phyloP scores from a whole-genome alignment of 257 asterid species.

The Solanum habrochaites region DNA sequence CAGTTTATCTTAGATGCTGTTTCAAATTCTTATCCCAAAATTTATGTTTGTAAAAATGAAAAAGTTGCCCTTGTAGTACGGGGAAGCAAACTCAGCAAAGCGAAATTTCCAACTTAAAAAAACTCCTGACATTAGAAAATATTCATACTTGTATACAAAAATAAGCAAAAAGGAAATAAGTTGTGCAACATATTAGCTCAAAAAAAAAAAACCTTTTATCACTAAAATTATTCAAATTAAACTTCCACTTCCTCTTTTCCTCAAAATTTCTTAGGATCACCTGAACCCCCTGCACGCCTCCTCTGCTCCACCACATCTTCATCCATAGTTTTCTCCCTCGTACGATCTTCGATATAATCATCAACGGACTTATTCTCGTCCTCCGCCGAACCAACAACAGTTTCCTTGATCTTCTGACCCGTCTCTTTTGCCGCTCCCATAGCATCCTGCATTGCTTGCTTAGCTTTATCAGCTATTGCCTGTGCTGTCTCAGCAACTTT shows the following conservation, averaged over 20 bases:
- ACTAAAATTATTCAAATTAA: background rate
- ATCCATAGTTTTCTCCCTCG: conserved; percentile 26
- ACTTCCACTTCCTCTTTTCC: background rate
- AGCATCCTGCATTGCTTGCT: conserved; percentile 21
- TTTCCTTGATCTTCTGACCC: conserved; percentile 40
- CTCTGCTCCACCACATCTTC: conserved; percentile 29
- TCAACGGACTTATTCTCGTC: conserved; percentile 20
- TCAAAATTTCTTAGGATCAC: background rate
- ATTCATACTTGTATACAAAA: background rate
- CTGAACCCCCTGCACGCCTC: conserved; percentile 8
- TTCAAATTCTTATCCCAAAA: too few relatives aligned
- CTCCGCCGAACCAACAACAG: conserved; percentile 46
- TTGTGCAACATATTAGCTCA: background rate
- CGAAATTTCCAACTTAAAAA: too few relatives aligned
- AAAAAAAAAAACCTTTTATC: background rate
- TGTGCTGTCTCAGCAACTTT: conserved; percentile 21
- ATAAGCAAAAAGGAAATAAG: background rate
- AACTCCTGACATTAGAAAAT: background rate
- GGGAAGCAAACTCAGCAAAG: background rate
- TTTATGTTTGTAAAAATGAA: too few relatives aligned
- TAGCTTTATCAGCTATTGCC: conserved; percentile 25
- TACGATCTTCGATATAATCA: conserved; percentile 35
- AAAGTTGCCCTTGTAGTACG: too few relatives aligned
- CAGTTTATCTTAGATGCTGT: background rate
- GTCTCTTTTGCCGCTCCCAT: conserved; percentile 25